Base-by-base conservation (phyloP, 352 stramenopile genomes). In the Phytopythium mirpurense region DNA sequence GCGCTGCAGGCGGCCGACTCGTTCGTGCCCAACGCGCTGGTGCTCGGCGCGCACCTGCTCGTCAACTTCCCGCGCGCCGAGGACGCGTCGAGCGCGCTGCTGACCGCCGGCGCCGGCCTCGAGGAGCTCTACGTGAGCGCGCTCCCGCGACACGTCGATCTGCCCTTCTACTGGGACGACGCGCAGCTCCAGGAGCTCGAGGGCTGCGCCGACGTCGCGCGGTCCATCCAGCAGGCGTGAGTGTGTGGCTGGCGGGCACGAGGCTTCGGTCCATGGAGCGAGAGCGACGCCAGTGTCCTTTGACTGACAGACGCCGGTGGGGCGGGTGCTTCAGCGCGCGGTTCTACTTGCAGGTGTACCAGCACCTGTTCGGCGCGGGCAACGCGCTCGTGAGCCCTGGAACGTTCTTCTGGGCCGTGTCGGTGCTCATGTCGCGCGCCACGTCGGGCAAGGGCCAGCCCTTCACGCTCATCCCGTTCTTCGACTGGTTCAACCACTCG, bases 401-500 rank as follows among this genome's bases (percentile, higher is more conserved):
- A n/a, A 65, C 72, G 7, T 92, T 91, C 64, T 83, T 90, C 48
- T 94, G 83, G 78, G 80, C 83, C 3, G 79, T 91, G 26, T 88
- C 81, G 21, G 69, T 91, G 40, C 67, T 92, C 49, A 83, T 92
- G 72, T 92, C 81, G 5, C 75, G 83, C 41, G 83, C 83, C 38
- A 92, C 83, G 49, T 92, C 81, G 14, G 79, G 80, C 12, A 65
- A 70, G 26, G 48, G 73, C 31, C 83, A 92, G 62, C 83, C 83
- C 24, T 94, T 94, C 67, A 73, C 81, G 21, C 69, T 94, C 16
- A 86, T 91, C 29, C 83, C 83, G 31, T 89, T 91, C 62, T 91
- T 94, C 51, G 83, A 94, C 68, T 94, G 74, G 75, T 92, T 92
- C 60, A 91, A 94, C 51, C 83, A 94, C 50, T 63, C 65, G 26